Evolutionary conservation across 805 yeast species (phyloP).

Genomic region (Blastobotrys robertii): DNA sequence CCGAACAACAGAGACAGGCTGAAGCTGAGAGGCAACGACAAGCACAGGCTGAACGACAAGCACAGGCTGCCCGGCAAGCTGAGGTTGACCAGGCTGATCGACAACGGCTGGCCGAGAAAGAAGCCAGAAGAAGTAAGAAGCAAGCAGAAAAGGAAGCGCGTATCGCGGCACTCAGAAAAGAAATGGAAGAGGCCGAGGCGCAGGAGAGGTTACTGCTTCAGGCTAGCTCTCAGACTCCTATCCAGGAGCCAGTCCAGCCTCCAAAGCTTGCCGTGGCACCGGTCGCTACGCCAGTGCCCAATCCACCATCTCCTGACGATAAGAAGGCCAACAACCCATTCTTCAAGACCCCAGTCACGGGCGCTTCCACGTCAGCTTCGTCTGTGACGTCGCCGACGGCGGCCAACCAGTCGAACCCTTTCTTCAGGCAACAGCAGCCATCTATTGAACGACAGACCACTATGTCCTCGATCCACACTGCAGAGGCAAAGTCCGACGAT

Average conservation of each 20-base stretch:
- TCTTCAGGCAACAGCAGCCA: slow-evolving; percentile 11
- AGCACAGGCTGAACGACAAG: neutral
- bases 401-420: slow-evolving; percentile 16
- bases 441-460: slow-evolving; percentile 8
- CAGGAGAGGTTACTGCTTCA: slow-evolving; percentile 18
- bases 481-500: slow-evolving; percentile 14
- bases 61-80: neutral
- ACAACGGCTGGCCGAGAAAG: slow-evolving; percentile 17
- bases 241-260: neutral
- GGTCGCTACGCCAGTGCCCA: neutral
- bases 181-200: slow-evolving; percentile 20
- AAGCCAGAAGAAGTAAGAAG: slow-evolving; percentile 2
- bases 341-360: slow-evolving; percentile 2
- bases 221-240: slow-evolving; percentile 1
- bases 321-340: slow-evolving; percentile 12
- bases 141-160: slow-evolving; percentile 21
- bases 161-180: slow-evolving; percentile 19
- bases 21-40: slow-evolving; percentile 2
- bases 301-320: slow-evolving; percentile 1
- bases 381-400: slow-evolving; percentile 6
- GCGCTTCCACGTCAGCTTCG: slow-evolving; percentile 7
- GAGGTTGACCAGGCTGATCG: slow-evolving; percentile 4
- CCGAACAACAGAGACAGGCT: neutral
- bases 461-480: slow-evolving; percentile 10
- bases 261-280: too few species aligned